These are phyloP conservation scores for Suhomyces sp. DNA, from an alignment of 805 yeast genomes.

Conservation along the genomic window DNA sequence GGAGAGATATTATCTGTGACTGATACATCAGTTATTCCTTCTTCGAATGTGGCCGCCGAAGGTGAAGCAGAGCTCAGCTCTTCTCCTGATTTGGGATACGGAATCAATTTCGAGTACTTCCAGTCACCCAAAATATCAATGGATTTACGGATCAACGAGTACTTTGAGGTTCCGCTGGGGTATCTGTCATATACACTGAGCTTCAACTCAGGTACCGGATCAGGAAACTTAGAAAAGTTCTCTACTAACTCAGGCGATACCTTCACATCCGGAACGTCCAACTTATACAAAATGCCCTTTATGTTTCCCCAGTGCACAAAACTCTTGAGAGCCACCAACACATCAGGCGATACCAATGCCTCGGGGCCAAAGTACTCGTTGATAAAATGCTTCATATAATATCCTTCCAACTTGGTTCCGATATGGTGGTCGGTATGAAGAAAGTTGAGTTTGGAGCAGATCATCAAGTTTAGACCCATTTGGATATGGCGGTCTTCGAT, in stretches of 20 bases:
- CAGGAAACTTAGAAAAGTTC: slow-evolving; percentile 41
- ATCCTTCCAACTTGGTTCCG: slow-evolving; percentile 48
- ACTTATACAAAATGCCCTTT: slow-evolving; percentile 42
- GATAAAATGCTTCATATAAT: slow-evolving; percentile 38
- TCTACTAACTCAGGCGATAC: slow-evolving; percentile 26
- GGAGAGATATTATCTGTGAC: too few relatives aligned
- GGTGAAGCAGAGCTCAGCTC: background rate
- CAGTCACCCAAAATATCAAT: slow-evolving; percentile 35
- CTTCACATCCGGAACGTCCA: slow-evolving; percentile 38
- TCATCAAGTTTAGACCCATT: slow-evolving; percentile 41
- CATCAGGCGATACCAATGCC: slow-evolving; percentile 37
- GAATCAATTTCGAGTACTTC: slow-evolving; percentile 37
- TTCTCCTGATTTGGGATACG: slow-evolving; percentile 26
- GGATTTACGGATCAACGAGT: slow-evolving; percentile 39
- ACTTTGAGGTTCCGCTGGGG: slow-evolving; percentile 54
- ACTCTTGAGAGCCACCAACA: slow-evolving; percentile 47
- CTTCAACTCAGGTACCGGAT: slow-evolving; percentile 38
- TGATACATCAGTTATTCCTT: too few relatives aligned
- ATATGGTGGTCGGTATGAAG: slow-evolving; percentile 56
- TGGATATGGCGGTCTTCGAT: slow-evolving; percentile 35
- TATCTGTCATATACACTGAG: slow-evolving; percentile 41
- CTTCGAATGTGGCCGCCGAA: background rate
- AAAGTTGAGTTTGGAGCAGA: slow-evolving; percentile 49
- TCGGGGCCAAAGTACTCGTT: slow-evolving; percentile 38
- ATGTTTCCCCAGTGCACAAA: slow-evolving; percentile 57